Evolutionary conservation across 345 rosid species (phyloP), one percentile per base, ranked within the genome.

Genomic region (Brassica incana): DNA sequence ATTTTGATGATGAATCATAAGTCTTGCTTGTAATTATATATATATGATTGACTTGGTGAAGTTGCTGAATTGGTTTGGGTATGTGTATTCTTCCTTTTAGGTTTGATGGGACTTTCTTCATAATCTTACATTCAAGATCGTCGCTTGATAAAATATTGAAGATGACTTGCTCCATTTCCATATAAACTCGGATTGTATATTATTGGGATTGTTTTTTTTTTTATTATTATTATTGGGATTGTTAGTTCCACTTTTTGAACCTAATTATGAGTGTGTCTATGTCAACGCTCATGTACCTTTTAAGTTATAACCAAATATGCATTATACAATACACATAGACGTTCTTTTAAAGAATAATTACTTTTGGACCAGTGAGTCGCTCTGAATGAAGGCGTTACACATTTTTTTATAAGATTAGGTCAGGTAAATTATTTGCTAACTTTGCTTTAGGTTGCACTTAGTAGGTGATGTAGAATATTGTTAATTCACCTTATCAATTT

Each of bases 151-250:
- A 27, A 7, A 64, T 71, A 54, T 38, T 66, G 77, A 29, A 72
- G 82, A 23, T 23, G 73, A 69, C 80, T 80, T 80, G 79, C 83
- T 80, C 83, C 83, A 75, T 80, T 79, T 60, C 40, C 61, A 54
- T 40, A 52, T 52, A 64, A 71, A 15, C 2, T 43, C 1, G 50
- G 62, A 61, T 60, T 43, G 12, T 8, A 30, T 69, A 73, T 60
- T 27, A 15, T 75, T 36, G 8, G 45, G 45, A 40, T 40, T 40
- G 45, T 40, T 40, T 32, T 32, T 32, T 32, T 32, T 32, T 5
- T 32, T 32, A 32, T 32, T 68, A 72, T 59, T 68, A 72, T 59
- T 29, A 16, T 76, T 40, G 9, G 58, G 58, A 50, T 50, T n/a
- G 58, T 50, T 50, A 16, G 16, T 50, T 50, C 54, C 16, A 48